Evolutionary conservation across 108 stramenopile genomes (phyloP).

Genomic region (Cyclotella choctawhatcheeana): DNA sequence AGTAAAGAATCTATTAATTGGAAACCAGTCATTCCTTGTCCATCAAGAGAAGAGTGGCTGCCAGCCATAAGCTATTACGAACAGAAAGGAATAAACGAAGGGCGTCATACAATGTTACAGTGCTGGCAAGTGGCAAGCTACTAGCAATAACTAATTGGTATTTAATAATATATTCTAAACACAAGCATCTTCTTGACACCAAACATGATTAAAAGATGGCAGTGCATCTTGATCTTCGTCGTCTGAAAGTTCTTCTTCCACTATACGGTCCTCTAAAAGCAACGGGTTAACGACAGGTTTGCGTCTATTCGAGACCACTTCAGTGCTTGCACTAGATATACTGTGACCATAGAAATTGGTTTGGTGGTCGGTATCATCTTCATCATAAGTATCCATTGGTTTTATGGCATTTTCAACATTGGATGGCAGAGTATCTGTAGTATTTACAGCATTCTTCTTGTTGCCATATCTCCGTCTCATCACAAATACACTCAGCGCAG

Average conservation of each 20-base stretch:
- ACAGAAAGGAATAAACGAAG: slow-evolving; percentile 74
- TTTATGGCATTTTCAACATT: neutral
- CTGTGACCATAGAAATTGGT: slow-evolving; percentile 1
- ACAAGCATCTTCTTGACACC: neutral
- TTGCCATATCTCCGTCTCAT: slow-evolving; percentile 5
- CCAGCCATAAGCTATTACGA: slow-evolving; percentile 76
- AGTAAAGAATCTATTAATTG: slow-evolving; percentile 29
- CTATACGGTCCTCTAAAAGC: neutral
- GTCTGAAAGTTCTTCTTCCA: slow-evolving; percentile 7
- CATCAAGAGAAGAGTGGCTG: slow-evolving; percentile 65
- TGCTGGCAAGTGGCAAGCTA: slow-evolving; percentile 55
- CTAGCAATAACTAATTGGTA: neutral
- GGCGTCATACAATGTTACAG: slow-evolving; percentile 49
- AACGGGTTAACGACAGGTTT: slow-evolving; percentile 5
- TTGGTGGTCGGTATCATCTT: neutral
- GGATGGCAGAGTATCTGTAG: neutral
- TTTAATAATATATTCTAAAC: neutral
- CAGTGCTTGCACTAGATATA: slow-evolving; percentile 1
- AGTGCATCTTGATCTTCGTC: slow-evolving; percentile 5
- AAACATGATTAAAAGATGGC: neutral
- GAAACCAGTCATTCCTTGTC: slow-evolving; percentile 54
- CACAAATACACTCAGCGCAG: neutral
- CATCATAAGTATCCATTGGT: neutral
- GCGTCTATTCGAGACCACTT: neutral
- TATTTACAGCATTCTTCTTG: neutral